phyloP scores from a whole-genome alignment of 73 alveolate species.

The Paramecium biaurelia region DNA sequence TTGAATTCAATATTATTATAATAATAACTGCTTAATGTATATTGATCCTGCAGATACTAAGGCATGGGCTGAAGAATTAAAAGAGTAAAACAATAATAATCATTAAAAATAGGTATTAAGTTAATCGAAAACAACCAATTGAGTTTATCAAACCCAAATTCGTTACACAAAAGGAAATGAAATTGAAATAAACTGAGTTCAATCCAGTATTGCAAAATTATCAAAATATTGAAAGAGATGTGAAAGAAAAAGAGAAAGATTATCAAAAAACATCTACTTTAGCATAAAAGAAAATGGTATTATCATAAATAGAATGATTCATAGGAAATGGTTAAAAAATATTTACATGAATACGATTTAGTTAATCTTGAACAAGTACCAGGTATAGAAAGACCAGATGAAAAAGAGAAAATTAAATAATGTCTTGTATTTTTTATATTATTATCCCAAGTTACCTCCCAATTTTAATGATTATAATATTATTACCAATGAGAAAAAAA shows the following conservation, averaged over 20 bases:
- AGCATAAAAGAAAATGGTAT: background rate
- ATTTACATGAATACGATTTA: constrained; percentile 39
- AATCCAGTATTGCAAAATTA: background rate
- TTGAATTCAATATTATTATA: background rate
- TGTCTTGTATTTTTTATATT: background rate
- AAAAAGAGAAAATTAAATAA: constrained; percentile 3
- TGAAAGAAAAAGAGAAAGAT: background rate
- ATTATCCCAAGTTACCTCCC: background rate
- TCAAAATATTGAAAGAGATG: background rate
- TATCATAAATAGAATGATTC: background rate
- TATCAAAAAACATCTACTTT: background rate
- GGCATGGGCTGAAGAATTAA: constrained; percentile 48
- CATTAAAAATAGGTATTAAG: background rate
- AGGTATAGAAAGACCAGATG: constrained; percentile 45
- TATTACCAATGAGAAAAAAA: background rate
- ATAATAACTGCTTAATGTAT: constrained; percentile 14
- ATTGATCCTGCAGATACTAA: constrained; percentile 29
- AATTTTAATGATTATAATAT: constrained; percentile 45
- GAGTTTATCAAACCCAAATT: background rate
- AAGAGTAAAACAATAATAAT: background rate
- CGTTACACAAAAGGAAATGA: constrained; percentile 13
- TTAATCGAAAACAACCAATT: background rate
- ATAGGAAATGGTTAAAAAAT: constrained; percentile 31
- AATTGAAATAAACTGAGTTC: background rate
- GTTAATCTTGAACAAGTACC: background rate